phyloP scores from a whole-genome alignment of 2,329 filamentous ascomycete species.

The Exophiala xenobiotica region DNA sequence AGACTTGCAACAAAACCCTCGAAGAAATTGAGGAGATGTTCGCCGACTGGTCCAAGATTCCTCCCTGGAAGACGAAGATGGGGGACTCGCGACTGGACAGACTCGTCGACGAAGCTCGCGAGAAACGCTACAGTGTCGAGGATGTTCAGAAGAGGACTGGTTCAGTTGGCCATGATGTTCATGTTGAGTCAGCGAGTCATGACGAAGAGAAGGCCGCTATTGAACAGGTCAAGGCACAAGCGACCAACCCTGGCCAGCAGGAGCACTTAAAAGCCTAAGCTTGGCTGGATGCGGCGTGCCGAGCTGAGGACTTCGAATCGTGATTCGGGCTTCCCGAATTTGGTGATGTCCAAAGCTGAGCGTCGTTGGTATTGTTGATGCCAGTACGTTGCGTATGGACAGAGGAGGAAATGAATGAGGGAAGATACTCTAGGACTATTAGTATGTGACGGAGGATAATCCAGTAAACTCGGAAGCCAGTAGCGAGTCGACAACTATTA shows the following conservation, averaged over 20 bases:
- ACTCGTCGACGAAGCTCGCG: constrained; percentile 33
- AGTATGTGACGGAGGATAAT: too few relatives aligned
- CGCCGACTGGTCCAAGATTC: constrained; percentile 3
- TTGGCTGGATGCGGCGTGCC: too few relatives aligned
- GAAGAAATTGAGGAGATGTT: constrained; percentile 44
- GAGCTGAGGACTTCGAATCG: too few relatives aligned
- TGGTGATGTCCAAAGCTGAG: too few relatives aligned
- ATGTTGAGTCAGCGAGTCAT: constrained; percentile 8
- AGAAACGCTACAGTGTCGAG: constrained; percentile 25
- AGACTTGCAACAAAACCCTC: constrained; percentile 39
- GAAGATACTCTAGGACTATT: too few relatives aligned
- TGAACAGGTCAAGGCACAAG: not conserved
- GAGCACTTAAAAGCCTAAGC: constrained; percentile 5
- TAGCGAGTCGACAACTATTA: too few relatives aligned
- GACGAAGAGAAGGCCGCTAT: constrained; percentile 1
- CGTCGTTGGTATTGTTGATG: too few relatives aligned
- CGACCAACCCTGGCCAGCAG: too few relatives aligned
- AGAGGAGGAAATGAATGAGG: too few relatives aligned
- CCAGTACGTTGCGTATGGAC: too few relatives aligned
- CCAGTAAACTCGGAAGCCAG: too few relatives aligned
- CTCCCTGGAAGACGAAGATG: constrained; percentile 37
- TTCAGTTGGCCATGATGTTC: constrained; percentile 5
- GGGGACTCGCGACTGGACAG: constrained; percentile 35
- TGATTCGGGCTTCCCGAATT: too few relatives aligned
- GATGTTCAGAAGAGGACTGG: constrained; percentile 10